phyloP scores from a whole-genome alignment of 805 yeast species.

The Starmerella floris region DNA sequence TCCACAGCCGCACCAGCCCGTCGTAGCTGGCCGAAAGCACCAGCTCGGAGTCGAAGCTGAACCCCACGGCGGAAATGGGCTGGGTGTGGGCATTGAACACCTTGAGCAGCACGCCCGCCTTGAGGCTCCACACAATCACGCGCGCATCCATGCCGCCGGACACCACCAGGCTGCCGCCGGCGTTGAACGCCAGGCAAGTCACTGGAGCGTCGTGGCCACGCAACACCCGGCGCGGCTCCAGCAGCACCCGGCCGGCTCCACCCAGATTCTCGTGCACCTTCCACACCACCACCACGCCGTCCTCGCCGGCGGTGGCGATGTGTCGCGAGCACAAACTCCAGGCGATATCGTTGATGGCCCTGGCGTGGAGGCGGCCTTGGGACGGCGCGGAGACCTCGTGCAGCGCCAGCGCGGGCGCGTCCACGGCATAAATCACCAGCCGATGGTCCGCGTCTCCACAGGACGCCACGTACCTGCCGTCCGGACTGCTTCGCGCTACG shows the following conservation, averaged over 20 bases:
- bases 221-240: slow-evolving; percentile 32
- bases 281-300: slow-evolving; percentile 66
- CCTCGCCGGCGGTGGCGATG: slow-evolving; percentile 79
- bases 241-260: slow-evolving; percentile 24
- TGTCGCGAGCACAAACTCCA: slow-evolving; percentile 66
- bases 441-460: slow-evolving; percentile 36
- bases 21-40: slow-evolving; percentile 80
- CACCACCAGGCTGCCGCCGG: slow-evolving; percentile 63
- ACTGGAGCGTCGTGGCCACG: slow-evolving; percentile 79
- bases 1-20: slow-evolving; percentile 81
- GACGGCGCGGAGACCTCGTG: background rate
- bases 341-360: slow-evolving; percentile 59
- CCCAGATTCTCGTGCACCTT: slow-evolving; percentile 28
- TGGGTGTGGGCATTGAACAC: slow-evolving; percentile 88
- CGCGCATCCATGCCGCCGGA: slow-evolving; percentile 87
- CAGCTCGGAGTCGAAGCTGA: slow-evolving; percentile 67
- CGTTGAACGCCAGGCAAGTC: slow-evolving; percentile 53
- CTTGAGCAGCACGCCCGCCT: slow-evolving; percentile 52
- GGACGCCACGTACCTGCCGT: slow-evolving; percentile 45
- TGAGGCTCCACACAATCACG: slow-evolving; percentile 77
- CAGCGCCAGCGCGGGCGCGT: background rate
- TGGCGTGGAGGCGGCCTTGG: slow-evolving; percentile 41
- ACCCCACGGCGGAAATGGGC: slow-evolving; percentile 64
- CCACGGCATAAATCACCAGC: slow-evolving; percentile 1
- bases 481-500: slow-evolving; percentile 30